Base-by-base conservation (phyloP, 2,329 filamentous ascomycete genomes). In the Arthrobotrys sphaeroides region DNA sequence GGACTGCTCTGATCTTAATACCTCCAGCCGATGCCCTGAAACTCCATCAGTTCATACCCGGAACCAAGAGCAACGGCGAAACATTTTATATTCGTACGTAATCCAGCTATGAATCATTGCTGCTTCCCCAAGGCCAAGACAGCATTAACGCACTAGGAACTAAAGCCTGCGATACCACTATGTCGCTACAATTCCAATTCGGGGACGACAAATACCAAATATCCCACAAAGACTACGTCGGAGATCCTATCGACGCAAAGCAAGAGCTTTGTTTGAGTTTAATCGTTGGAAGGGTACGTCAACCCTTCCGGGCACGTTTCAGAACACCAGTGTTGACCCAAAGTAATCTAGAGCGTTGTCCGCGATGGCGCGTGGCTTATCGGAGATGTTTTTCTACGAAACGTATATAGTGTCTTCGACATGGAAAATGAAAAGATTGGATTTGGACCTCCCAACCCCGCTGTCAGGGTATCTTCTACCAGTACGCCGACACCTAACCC, bases 351-450 rank as follows among this genome's bases (percentile, higher is more conserved):
- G 70, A 68, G 70, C 9, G 70, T 74, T 13, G 55, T 74, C 18
- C 62, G 70, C 1, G 62, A 74, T 47, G 62, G 70, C 7, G 70
- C 70, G 26, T 96, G 93, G 92, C 85, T 97, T n/a, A 83, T 96
- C 0, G 93, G 93, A 1, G 93, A 93, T 78, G 88, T 90, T 0
- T 96, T 96, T 79, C 83, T 97, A 76, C 96, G 96, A 84, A 96
- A 96, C 79, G 93, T 96, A 13, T 96, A 96, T 81, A 85, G 88
- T 0, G 90, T 95, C 22, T 96, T 96, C 81, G 93, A 97, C 81
- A 88, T 88, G 62, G 92, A 94, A 77, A 80, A 88, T 77, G 83
- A 82, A 45, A 87, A 86, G 60, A 88, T 93, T 77, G 91, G 90
- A 87, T 73, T 76, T 31, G 69, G 70, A 20, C 38, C 22, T 28